Evolutionary conservation across 2,329 filamentous ascomycete species (phyloP), one percentile per base, ranked within the genome.

Genomic region (Ascochyta clinopodiicola): DNA sequence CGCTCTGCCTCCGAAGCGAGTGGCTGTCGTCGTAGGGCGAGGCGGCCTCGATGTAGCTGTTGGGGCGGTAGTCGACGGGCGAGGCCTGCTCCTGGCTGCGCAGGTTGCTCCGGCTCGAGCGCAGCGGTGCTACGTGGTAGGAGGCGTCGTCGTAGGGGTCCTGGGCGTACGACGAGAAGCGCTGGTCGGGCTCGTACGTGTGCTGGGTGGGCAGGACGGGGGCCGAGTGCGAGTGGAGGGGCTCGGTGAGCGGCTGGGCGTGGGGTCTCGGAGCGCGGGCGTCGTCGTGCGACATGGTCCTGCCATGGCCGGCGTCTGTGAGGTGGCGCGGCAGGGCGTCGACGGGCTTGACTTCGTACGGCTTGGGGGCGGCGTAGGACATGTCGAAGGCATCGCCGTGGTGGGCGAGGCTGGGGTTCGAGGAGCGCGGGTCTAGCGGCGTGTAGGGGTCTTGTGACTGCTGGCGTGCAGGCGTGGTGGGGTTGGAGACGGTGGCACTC

Each of bases 171-270:
- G 62, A 49, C 1, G 60, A 9, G 27, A 62, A 57, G 10, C 51
- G 55, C n/a, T 60, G 48, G 49, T 61, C 43, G 3, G 32, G 44
- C 21, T 71, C 68, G 62, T 71, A 68, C 38, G 45, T 48, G 38
- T 67, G 61, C 36, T 72, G 70, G 1, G 70, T 73, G 4, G 77
- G 77, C 10, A 80, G 71, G 10, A 67, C 58, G 0, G 79, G 79
- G 7, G 78, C 78, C n/a, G 79, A 81, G 56, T 80, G 73, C 1
- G 79, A 73, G 57, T 81, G 79, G 22, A 71, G 66, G 15, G 79
- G 62, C 50, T 70, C 72, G 67, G 4, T 2, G 22, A 24, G 22
- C 22, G 22, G 22, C 22, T 24, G 22, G 4, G 63, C 57, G 32
- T 66, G 67, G 7, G 52, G 61, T 19, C 61, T 56, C 8, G 65